These are phyloP conservation scores for Russula lepida DNA, from an alignment of 768 basidiomycete species.

Conservation along the genomic window DNA sequence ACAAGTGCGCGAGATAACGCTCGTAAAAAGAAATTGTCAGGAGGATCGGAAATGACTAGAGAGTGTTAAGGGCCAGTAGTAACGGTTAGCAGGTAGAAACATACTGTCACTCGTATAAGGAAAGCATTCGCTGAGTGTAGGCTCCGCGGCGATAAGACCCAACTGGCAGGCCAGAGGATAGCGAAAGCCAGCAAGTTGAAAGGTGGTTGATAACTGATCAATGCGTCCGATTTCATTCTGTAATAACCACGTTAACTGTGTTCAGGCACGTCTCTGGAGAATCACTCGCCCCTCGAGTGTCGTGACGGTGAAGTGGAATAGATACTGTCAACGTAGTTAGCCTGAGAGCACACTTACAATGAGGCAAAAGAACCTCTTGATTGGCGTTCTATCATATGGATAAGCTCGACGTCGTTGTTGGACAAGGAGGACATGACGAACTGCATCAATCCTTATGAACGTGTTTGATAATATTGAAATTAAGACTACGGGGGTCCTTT, in stretches of 20 bases:
- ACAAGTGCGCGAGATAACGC: slow-evolving; percentile 47
- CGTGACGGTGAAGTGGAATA: slow-evolving; percentile 79
- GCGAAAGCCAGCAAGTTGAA: slow-evolving; percentile 78
- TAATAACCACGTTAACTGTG: slow-evolving; percentile 6
- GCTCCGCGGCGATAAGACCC: slow-evolving; percentile 60
- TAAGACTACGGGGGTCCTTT: slow-evolving; percentile 36
- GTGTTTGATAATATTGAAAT: slow-evolving; percentile 91
- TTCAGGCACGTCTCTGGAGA: neutral
- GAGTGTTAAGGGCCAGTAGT: neutral
- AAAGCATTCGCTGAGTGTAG: slow-evolving; percentile 83
- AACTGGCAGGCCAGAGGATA: slow-evolving; percentile 74
- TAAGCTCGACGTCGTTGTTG: neutral
- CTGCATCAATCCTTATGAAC: slow-evolving; percentile 65
- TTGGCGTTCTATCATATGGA: slow-evolving; percentile 40
- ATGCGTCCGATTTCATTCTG: slow-evolving; percentile 80
- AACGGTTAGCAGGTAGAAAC: slow-evolving; percentile 19
- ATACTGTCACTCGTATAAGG: slow-evolving; percentile 70
- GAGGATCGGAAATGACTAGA: slow-evolving; percentile 67
- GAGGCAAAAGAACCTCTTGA: slow-evolving; percentile 39
- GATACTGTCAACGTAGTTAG: slow-evolving; percentile 40
- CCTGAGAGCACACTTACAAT: neutral
- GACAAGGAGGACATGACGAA: slow-evolving; percentile 25
- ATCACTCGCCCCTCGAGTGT: slow-evolving; percentile 74
- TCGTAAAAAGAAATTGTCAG: slow-evolving; percentile 74
- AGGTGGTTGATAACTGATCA: slow-evolving; percentile 89